Evolutionary conservation across 257 asterid species (phyloP).

Genomic region (Knoxia roxburghii): DNA sequence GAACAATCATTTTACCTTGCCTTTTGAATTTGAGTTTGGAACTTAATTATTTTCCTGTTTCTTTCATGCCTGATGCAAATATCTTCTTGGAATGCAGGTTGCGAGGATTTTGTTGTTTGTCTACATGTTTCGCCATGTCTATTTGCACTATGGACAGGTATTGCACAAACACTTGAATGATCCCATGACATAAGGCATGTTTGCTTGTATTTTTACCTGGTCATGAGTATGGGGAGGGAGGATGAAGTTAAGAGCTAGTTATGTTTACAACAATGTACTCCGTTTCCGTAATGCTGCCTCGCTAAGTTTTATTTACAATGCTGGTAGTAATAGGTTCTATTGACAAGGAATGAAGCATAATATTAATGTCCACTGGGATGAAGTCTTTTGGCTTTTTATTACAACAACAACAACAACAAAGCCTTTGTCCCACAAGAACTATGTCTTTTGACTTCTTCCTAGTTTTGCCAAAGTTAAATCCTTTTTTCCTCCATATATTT

Average conservation of each 20-base stretch:
- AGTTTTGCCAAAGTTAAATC: background rate
- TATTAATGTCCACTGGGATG: background rate
- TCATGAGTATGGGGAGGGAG: background rate
- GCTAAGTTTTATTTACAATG: background rate
- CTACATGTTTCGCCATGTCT: slow-evolving; percentile 79
- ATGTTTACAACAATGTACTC: background rate
- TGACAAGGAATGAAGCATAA: too few species aligned
- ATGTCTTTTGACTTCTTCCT: too few species aligned
- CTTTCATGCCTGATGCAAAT: background rate
- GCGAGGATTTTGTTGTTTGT: slow-evolving; percentile 85
- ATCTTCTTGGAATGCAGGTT: slow-evolving; percentile 56
- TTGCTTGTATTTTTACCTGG: background rate
- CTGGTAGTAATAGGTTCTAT: background rate
- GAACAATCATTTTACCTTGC: background rate
- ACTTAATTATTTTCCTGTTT: background rate
- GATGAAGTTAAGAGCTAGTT: background rate
- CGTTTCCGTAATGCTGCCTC: background rate
- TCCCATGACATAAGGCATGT: background rate
- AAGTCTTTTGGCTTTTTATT: slow-evolving; percentile 1
- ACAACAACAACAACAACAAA: too few species aligned
- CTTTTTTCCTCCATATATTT: background rate
- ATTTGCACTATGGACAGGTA: slow-evolving; percentile 74
- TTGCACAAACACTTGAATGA: background rate
- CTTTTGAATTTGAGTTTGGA: background rate
- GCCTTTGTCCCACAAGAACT: too few species aligned